These are phyloP conservation scores for Sanghuangporus baumii DNA, from an alignment of 1,284 basidiomycete genomes.

Conservation along the genomic window DNA sequence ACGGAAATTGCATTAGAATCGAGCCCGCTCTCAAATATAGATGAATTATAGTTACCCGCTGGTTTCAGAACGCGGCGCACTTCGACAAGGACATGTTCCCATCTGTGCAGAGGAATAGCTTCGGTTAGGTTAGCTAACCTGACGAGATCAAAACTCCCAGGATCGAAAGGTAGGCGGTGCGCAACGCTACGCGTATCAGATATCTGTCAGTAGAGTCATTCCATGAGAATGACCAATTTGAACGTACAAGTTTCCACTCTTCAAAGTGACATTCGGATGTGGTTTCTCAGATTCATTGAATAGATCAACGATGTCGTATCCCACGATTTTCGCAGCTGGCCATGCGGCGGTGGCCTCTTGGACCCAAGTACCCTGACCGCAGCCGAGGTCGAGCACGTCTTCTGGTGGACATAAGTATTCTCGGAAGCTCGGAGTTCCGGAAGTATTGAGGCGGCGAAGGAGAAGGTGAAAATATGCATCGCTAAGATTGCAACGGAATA, in stretches of 20 bases:
- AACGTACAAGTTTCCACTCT: slow-evolving; percentile 62
- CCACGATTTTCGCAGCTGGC: slow-evolving; percentile 48
- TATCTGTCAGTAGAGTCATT: slow-evolving; percentile 2
- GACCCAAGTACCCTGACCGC: slow-evolving; percentile 63
- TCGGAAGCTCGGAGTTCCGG: slow-evolving; percentile 52
- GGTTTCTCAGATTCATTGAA: slow-evolving; percentile 28
- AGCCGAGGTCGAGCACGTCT: slow-evolving; percentile 65
- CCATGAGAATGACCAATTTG: neutral
- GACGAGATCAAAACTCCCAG: slow-evolving; percentile 60
- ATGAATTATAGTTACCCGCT: neutral
- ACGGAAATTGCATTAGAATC: neutral
- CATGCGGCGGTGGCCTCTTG: slow-evolving; percentile 53
- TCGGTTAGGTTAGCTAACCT: slow-evolving; percentile 62
- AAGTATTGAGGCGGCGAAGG: slow-evolving; percentile 43
- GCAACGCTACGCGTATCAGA: slow-evolving; percentile 36
- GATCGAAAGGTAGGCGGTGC: slow-evolving; percentile 50
- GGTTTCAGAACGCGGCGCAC: slow-evolving; percentile 53
- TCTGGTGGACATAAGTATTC: slow-evolving; percentile 47
- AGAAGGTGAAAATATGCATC: slow-evolving; percentile 51
- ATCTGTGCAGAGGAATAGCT: slow-evolving; percentile 51
- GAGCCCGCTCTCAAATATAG: neutral
- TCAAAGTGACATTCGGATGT: slow-evolving; percentile 47
- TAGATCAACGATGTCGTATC: slow-evolving; percentile 58
- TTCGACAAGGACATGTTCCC: slow-evolving; percentile 54
- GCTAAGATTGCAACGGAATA: slow-evolving; percentile 30